A percentile compares a stretch with the other conserved stretches of the same genome.
Evolutionary conservation across 768 basidiomycete genomes (phyloP).

Genomic region (Kwoniella heveanensis): DNA sequence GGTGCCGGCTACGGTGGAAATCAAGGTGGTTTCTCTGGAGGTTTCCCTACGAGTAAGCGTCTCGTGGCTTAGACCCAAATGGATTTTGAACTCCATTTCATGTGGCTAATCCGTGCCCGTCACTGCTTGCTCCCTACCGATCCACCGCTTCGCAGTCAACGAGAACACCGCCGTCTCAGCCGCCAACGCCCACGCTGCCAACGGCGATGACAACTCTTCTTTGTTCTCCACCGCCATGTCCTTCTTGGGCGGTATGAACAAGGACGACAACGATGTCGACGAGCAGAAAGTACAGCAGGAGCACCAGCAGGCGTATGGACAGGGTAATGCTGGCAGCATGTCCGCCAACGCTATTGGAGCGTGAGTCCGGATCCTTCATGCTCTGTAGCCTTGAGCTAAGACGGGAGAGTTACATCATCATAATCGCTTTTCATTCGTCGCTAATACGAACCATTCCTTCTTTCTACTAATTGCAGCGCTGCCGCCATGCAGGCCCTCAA

Average conservation of each 20-base stretch:
- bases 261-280: constrained; percentile 67
- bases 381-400: no score
- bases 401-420: no score
- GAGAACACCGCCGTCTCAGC: constrained; percentile 65
- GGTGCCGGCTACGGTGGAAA: constrained; percentile 26
- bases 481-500: constrained; percentile 73
- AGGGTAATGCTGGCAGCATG: constrained; percentile 61
- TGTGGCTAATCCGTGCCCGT: no score
- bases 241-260: constrained; percentile 58
- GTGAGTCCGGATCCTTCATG: constrained; percentile 21
- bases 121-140: no score
- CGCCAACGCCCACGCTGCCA: constrained; percentile 62
- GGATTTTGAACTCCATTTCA: no score
- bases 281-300: constrained; percentile 67
- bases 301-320: constrained; percentile 66
- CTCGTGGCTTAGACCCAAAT: no score
- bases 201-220: constrained; percentile 61
- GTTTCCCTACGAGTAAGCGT: constrained; percentile 35
- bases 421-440: no score
- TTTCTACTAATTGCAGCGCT: constrained; percentile 58
- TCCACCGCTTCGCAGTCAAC: constrained; percentile 60
- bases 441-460: not conserved
- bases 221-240: constrained; percentile 60
- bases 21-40: constrained; percentile 19
- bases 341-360: constrained; percentile 66